Evolutionary conservation across 1,284 basidiomycete genomes (phyloP), one percentile per base, ranked within the genome.

Genomic region (Earliella scabrosa): DNA sequence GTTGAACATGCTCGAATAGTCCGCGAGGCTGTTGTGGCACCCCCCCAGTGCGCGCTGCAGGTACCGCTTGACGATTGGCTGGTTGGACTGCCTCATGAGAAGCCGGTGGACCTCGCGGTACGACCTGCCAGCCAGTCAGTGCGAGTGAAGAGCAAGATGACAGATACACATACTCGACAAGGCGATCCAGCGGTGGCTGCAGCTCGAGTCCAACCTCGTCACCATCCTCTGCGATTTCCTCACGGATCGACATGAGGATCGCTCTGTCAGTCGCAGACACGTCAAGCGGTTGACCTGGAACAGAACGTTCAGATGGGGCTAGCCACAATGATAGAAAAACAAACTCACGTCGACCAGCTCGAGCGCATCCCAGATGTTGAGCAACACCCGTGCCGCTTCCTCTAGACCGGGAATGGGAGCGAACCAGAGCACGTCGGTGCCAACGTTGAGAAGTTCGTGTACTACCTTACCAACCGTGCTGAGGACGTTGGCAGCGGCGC

Each of bases 21-120:
- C 60, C 9, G 46, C 61, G 23, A 65, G 56, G 5, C 71, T 72
- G 2, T 73, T 74, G 63, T 86, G 78, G 58, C 87, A 90, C 1
- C 70, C 75, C 7, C 68, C 60, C 32, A 90, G 82, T 48, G 81
- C 81, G 20, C 75, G 73, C 68, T 86, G 87, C 46, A 92, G 77
- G 68, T 92, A 93, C 2, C 89, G 80, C 72, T 91, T 92, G 59
- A 93, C 70, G 74, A 92, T 93, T 0, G 90, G 87, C 1, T 88
- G 75, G 47, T 82, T 79, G 10, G 79, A 76, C 59, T n/a, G n/a
- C n/a, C n/a, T n/a, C n/a, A n/a, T n/a, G n/a, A n/a, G n/a, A n/a
- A n/a, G n/a, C n/a, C n/a, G n/a, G n/a, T n/a, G n/a, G n/a, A n/a
- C n/a, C n/a, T n/a, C n/a, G n/a, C n/a, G n/a, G n/a, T n/a, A n/a